Evolutionary conservation across 2,329 filamentous ascomycete species (phyloP).

Genomic region (Tolypocladium paradoxum): DNA sequence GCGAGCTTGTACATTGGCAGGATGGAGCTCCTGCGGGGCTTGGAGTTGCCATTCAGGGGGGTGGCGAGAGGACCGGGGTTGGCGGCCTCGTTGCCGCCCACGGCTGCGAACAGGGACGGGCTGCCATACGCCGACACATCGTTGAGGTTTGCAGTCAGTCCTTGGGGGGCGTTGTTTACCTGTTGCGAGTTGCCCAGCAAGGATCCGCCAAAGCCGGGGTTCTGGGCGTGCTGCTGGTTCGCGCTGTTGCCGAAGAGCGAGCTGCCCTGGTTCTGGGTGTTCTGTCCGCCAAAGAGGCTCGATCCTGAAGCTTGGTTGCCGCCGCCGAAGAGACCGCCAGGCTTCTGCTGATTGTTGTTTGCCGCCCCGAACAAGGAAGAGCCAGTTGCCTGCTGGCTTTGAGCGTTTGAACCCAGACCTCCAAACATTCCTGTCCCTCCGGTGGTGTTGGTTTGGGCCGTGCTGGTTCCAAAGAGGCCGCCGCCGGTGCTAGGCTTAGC

Average conservation of each 20-base stretch:
- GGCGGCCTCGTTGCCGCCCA: slow-evolving; percentile 49
- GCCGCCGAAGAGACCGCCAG: slow-evolving; percentile 42
- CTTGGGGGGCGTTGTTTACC: slow-evolving; percentile 42
- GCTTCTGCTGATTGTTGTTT: slow-evolving; percentile 24
- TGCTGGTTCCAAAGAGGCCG: slow-evolving; percentile 28
- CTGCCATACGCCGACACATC: slow-evolving; percentile 87
- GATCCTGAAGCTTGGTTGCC: slow-evolving; percentile 32
- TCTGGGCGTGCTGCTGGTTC: slow-evolving; percentile 39
- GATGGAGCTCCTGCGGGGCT: slow-evolving; percentile 68
- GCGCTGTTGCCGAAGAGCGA: slow-evolving; percentile 34
- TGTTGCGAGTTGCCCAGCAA: slow-evolving; percentile 47
- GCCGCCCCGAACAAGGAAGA: slow-evolving; percentile 39
- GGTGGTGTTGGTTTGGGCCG: slow-evolving; percentile 21
- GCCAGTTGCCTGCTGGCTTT: slow-evolving; percentile 24
- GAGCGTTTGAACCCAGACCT: slow-evolving; percentile 23
- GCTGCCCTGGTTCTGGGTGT: slow-evolving; percentile 32
- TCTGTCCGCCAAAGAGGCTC: slow-evolving; percentile 43
- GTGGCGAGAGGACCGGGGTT: slow-evolving; percentile 88
- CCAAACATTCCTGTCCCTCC: slow-evolving; percentile 34
- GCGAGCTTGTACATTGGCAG: slow-evolving; percentile 82
- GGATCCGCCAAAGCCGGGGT: slow-evolving; percentile 35
- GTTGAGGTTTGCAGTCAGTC: slow-evolving; percentile 67
- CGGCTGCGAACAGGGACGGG: slow-evolving; percentile 69
- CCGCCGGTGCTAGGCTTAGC: slow-evolving; percentile 24
- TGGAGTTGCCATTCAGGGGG: slow-evolving; percentile 65